Base-by-base conservation (phyloP, 2,329 filamentous ascomycete species). In the Bretziella fagacearum region DNA sequence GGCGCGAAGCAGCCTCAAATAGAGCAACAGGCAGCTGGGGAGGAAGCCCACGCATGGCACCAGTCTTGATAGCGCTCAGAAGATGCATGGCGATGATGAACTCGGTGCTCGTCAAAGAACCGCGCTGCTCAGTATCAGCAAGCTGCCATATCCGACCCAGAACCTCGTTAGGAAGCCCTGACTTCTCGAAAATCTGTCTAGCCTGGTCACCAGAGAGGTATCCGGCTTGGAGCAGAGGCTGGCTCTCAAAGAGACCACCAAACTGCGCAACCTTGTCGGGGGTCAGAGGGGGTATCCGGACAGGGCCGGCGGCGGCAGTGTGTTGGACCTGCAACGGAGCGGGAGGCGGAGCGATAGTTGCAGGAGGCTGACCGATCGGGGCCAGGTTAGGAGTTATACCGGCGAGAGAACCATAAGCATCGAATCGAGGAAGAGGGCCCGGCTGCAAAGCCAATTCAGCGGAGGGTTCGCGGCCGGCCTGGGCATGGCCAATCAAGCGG, bases 31-130 rank as follows among this genome's bases (percentile, higher is more conserved):
- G 91, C 2, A 98, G 72, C 22, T 81, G 75, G 51, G 68, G 81
- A 1, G 91, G 91, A 48, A 96, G 70, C 17, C 74, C 77, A 53
- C 84, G 79, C 60, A 98, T 72, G 25, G 78, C 71, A 18, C 86
- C 83, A 10, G 79, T 81, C 68, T 93, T 94, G 65, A 84, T 85
- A 10, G 86, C 94, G 11, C 85, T 89, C 52, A 98, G 71, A 51
- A 98, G 69, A 62, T 98, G 91, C 91, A 98, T 98, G 39, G 91
- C 91, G 57, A 98, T 93, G 58, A 94, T 83, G 60, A 98, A 98
- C 57, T 96, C 91, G 11, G 86, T 89, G 55, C 79, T 71, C 49
- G 87, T 82, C 29, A 98, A 70, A 26, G 81, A 78, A 44, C 91
- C 91, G 46, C 87, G 78, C 63, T 94, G 86, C 62, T 95, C 87